These are phyloP conservation scores for Kwoniella heveanensis DNA, from an alignment of 768 basidiomycete genomes.

Conservation along the genomic window DNA sequence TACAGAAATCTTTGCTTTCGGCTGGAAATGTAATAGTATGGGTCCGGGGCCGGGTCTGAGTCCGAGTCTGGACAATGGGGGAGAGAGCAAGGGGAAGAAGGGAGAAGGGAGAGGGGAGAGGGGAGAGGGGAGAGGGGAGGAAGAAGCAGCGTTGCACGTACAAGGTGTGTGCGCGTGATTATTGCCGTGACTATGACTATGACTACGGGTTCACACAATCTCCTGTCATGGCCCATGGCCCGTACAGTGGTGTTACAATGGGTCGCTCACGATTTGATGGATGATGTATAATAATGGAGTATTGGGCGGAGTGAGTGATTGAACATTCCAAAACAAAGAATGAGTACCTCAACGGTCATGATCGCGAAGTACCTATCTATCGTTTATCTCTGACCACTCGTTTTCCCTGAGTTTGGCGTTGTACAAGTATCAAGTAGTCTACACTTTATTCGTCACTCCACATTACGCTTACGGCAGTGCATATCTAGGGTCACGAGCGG, in stretches of 20 bases:
- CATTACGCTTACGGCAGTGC: neutral
- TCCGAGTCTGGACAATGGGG: too few species aligned
- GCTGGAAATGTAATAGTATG: too few species aligned
- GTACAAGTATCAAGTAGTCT: neutral
- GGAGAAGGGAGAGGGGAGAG: too few species aligned
- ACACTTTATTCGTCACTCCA: neutral
- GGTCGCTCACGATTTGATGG: neutral
- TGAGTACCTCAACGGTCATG: slow-evolving; percentile 20
- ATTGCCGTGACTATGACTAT: too few species aligned
- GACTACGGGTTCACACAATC: too few species aligned
- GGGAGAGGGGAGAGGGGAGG: too few species aligned
- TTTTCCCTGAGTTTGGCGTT: neutral
- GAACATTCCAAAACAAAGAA: neutral
- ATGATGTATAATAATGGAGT: neutral
- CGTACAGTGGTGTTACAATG: neutral
- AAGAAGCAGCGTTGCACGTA: too few species aligned
- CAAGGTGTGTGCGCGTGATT: too few species aligned
- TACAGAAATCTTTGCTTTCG: too few species aligned
- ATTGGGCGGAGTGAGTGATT: neutral
- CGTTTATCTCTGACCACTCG: neutral
- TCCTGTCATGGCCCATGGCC: too few species aligned
- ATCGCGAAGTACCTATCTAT: neutral
- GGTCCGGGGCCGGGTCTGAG: too few species aligned
- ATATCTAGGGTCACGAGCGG: neutral
- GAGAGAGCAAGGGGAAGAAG: too few species aligned